phyloP scores from a whole-genome alignment of 1,284 basidiomycete genomes.

The Ustilago sp. region DNA sequence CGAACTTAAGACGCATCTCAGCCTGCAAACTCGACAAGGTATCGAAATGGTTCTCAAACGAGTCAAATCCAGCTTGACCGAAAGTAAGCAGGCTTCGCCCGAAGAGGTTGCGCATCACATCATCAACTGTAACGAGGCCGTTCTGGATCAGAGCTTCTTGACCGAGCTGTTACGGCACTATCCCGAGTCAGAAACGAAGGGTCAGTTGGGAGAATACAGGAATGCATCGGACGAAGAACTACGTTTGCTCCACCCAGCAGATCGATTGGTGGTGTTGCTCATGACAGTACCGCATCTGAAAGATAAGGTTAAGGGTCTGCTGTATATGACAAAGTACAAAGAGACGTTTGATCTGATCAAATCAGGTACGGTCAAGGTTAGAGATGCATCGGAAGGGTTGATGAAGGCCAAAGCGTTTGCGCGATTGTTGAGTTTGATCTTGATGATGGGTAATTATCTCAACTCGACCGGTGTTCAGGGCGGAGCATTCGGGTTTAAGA shows the following conservation, averaged over 20 bases:
- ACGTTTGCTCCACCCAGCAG: constrained; percentile 87
- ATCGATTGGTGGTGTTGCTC: constrained; percentile 94
- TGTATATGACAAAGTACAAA: constrained; percentile 74
- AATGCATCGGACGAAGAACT: constrained; percentile 89
- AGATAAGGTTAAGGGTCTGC: constrained; percentile 91
- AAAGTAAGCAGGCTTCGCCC: constrained; percentile 65
- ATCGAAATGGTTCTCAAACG: constrained; percentile 59
- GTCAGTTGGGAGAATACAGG: constrained; percentile 75
- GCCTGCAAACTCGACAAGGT: constrained; percentile 57
- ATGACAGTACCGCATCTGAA: constrained; percentile 94
- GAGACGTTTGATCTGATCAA: constrained; percentile 64
- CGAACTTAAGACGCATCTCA: constrained; percentile 68
- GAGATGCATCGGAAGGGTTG: constrained; percentile 61
- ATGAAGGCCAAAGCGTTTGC: constrained; percentile 66
- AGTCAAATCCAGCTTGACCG: constrained; percentile 45
- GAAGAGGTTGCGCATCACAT: constrained; percentile 69
- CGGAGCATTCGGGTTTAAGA: constrained; percentile 95
- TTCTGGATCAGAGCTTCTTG: constrained; percentile 67
- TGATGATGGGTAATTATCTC: constrained; percentile 97
- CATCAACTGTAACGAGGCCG: constrained; percentile 66
- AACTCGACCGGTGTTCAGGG: constrained; percentile 96
- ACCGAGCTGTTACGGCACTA: constrained; percentile 68
- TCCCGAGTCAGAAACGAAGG: constrained; percentile 68
- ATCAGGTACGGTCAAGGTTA: constrained; percentile 54
- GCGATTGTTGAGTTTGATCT: constrained; percentile 73